Conservation (phyloP, 768 basidiomycete genomes). For the Rhodotorula sphaerocarpa region DNA sequence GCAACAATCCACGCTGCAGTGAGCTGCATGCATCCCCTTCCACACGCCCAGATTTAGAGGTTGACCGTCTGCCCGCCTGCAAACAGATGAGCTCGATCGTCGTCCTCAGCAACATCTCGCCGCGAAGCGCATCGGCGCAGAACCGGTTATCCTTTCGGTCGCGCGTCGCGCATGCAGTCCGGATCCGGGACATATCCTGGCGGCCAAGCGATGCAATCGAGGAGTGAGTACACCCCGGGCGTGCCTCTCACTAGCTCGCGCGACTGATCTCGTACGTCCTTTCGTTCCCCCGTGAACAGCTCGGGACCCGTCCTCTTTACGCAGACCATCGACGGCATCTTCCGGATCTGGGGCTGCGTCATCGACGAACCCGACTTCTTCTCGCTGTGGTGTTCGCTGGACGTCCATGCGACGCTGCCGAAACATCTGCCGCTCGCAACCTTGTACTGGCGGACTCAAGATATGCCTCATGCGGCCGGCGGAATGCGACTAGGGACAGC, state of each 20-base stretch:
- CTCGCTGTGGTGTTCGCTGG: slow-evolving; percentile 28
- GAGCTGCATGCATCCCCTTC: too few relatives aligned
- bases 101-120: neutral
- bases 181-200: slow-evolving; percentile 8
- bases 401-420: slow-evolving; percentile 7
- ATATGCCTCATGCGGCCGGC: neutral
- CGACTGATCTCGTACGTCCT: neutral
- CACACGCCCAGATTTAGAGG: too few relatives aligned
- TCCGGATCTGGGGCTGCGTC: slow-evolving; percentile 35
- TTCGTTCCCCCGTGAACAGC: neutral
- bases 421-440: slow-evolving; percentile 8
- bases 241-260: neutral
- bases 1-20: slow-evolving; percentile 4
- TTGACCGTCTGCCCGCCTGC: too few relatives aligned
- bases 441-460: slow-evolving; percentile 13
- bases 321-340: slow-evolving; percentile 22
- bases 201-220: slow-evolving; percentile 10
- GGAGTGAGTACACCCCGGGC: slow-evolving; percentile 5
- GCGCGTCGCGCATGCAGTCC: slow-evolving; percentile 1
- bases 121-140: neutral
- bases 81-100: slow-evolving; percentile 13
- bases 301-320: slow-evolving; percentile 33
- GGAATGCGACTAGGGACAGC: neutral
- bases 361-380: slow-evolving; percentile 39
- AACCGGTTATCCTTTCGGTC: slow-evolving; percentile 11